Conservation (phyloP, 139 green algal species). For the Haematococcus lacustris region DNA sequence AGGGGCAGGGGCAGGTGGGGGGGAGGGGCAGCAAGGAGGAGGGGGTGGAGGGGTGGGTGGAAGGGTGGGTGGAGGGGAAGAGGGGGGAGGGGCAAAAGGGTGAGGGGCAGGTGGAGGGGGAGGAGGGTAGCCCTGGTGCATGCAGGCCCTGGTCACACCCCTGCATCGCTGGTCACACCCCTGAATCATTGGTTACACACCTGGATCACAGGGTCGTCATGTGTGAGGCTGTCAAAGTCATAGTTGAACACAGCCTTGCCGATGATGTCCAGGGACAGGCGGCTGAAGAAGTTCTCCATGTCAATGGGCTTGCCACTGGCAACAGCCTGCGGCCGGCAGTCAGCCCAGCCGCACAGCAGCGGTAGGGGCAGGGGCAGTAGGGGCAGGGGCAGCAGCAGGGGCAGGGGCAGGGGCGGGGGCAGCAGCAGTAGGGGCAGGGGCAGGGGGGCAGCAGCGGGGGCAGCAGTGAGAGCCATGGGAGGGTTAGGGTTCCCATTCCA, state of each 20-base stretch:
- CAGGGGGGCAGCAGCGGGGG: too few relatives aligned
- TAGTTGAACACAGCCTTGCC: constrained; percentile 98
- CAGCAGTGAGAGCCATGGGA: too few relatives aligned
- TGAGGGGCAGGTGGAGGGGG: not conserved
- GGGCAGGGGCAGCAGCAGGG: too few relatives aligned
- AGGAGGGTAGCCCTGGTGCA: not conserved
- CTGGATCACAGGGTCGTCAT: constrained; percentile 87
- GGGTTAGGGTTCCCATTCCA: too few relatives aligned
- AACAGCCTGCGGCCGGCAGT: not conserved
- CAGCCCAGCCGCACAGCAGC: not conserved
- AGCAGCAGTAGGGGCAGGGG: too few relatives aligned
- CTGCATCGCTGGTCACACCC: too few relatives aligned
- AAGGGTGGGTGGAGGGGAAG: not conserved
- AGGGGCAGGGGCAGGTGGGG: not conserved
- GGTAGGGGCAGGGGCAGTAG: too few relatives aligned
- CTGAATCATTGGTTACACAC: constrained; percentile 22
- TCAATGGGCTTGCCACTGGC: constrained; percentile 47
- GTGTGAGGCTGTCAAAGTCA: constrained; percentile 86
- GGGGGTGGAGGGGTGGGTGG: not conserved
- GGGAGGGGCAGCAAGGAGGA: not conserved
- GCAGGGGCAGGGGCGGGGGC: too few relatives aligned
- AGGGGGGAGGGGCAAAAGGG: not conserved
- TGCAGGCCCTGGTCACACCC: not conserved
- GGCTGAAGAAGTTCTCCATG: constrained; percentile 94
- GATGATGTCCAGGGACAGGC: constrained; percentile 95